Base-by-base conservation (phyloP, 768 basidiomycete genomes). In the Boletus barrowsii region DNA sequence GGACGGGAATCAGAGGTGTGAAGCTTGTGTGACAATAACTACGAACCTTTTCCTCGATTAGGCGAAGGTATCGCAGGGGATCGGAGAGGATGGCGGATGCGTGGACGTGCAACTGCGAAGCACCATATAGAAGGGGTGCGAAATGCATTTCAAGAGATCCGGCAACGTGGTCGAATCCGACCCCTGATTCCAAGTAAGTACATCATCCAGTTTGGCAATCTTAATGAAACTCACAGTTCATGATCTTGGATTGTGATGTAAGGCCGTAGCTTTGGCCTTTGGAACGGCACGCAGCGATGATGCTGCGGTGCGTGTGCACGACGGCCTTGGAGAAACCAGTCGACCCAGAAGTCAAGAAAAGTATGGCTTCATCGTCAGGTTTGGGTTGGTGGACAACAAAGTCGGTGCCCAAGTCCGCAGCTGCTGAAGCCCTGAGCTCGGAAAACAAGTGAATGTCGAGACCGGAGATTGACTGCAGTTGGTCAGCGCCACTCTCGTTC, bases 161-260 rank as follows among this genome's bases (percentile, higher is more conserved):
- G 3, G 77, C 77, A 24, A 78, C 74, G 47, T 78, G 77, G 45
- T 78, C 77, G 42, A 78, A 75, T 17, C 73, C 74, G 10, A 78
- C 76, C 77, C 69, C 68, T 70, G 56, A 11, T 35, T 35, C 3
- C 6, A 33, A 14, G 20, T 61, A n/a, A 67, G 52, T 15, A 51
- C 6, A 52, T 1, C 3, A n/a, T 26, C n/a, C 2, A 8, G 29
- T 4, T 22, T 5, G 2, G 4, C 1, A 30, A 51, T 9, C 0
- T 22, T 22, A 22, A 33, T 15, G 11, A 8, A 26, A 57, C 68
- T 57, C 20, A 70, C 77, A 78, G 60, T 78, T 78, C 53, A 77
- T 58, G 45, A 77, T 63, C 18, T 62, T 71, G 13, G 76, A 70
- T 6, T 60, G 52, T 0, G 70, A 60, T 2, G 71, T 71, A 18